Evolutionary conservation across 2,329 filamentous ascomycete species (phyloP), one percentile per base, ranked within the genome.

Genomic region (Neofusicoccum sp.): DNA sequence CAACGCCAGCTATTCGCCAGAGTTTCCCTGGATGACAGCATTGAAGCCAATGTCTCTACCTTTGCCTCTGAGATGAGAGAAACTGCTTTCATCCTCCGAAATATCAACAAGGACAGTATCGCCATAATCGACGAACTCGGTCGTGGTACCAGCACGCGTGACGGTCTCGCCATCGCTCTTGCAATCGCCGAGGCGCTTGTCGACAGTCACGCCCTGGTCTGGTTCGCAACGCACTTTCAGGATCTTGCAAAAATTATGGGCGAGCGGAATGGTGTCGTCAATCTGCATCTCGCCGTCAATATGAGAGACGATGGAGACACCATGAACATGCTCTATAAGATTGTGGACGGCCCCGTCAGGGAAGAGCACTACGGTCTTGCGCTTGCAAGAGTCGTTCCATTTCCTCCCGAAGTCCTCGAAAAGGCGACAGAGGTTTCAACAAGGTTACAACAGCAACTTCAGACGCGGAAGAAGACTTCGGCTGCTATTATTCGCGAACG

Each of bases 11-110:
- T 99, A 0, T 97, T 99, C 75, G 92, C 95, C 0, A 85, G 95
- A 2, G 84, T 97, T 7, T 94, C 93, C 0, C 90, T 91, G 44
- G 90, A 96, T 62, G 93, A 98, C 74, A 92, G 85, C 66, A 89
- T 96, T 28, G 92, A 97, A 77, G 89, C 90, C 14, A 98, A 97
- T 66, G 85, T 97, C 29, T 98, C 94, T 0, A 97, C 92, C 0
- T 99, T 98, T 73, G 92, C 93, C 0, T 85, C 92, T 0, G 95
- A 99, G 76, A 98, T 99, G 95, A 85, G 92, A 45, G 95, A 98
- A 71, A 96, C 94, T 79, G 92, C 93, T 0, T 97, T 96, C 73
- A 97, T 99, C 61, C 78, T 98, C 1, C 85, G 87, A 59, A 96
- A 97, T 71, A 86, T 97, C 62, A 89, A 93, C 67, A 81, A 83